Conservation (phyloP, 2,329 filamentous ascomycete genomes). For the Xylariales sp. region DNA sequence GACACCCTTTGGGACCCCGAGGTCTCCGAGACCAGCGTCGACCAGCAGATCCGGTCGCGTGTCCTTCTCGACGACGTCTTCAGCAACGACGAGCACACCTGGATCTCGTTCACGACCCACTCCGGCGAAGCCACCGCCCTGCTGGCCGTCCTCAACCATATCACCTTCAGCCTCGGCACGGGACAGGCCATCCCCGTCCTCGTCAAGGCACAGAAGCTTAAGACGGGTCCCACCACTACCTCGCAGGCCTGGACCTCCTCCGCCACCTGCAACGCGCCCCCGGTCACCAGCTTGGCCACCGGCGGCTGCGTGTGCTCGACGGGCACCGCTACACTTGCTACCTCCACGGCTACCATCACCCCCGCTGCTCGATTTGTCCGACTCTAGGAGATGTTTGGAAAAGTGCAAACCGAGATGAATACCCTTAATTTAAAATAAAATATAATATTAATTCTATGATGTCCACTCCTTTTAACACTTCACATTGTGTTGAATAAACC, state of each 20-base stretch:
- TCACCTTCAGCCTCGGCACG: constrained; percentile 58
- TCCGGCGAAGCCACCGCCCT: constrained; percentile 51
- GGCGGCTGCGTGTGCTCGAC: constrained; percentile 37
- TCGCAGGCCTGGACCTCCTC: constrained; percentile 34
- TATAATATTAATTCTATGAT: no score
- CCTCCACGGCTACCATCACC: constrained; percentile 1
- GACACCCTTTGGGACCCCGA: constrained; percentile 40
- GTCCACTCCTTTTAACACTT: no score
- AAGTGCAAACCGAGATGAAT: no score
- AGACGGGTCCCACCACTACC: constrained; percentile 16
- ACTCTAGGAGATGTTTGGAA: no score
- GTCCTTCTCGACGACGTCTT: constrained; percentile 55
- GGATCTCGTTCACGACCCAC: constrained; percentile 57
- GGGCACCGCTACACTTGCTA: constrained; percentile 10
- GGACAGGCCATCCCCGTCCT: constrained; percentile 66
- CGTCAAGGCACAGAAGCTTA: constrained; percentile 50
- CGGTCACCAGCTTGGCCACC: constrained; percentile 35
- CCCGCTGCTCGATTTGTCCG: no score
- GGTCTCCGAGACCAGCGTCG: constrained; percentile 36
- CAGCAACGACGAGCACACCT: constrained; percentile 43
- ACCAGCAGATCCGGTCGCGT: constrained; percentile 46
- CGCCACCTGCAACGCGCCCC: constrained; percentile 39
- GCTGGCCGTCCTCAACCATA: constrained; percentile 54
- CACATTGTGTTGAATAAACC: no score
- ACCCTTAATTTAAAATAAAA: no score